phyloP scores from a whole-genome alignment of 2,329 filamentous ascomycete species.

The Chaetomium sp. region DNA sequence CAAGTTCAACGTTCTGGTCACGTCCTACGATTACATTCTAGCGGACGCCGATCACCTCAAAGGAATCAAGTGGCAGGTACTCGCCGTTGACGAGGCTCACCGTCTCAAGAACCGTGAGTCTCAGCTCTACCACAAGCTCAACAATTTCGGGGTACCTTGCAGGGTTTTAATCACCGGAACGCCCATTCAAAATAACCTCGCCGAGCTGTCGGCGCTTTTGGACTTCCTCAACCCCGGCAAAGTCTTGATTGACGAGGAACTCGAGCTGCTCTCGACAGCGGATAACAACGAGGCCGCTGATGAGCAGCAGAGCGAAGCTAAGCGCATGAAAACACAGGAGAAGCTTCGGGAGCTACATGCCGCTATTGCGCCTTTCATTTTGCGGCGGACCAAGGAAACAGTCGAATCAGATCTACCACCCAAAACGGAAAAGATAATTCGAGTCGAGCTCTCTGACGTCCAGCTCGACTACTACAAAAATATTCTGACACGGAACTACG shows the following conservation, averaged over 20 bases:
- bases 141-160: constrained; percentile 80
- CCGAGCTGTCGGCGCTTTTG: constrained; percentile 84
- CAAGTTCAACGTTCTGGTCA: constrained; percentile 96
- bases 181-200: constrained; percentile 93
- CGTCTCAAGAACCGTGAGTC: constrained; percentile 94
- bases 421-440: constrained; percentile 98
- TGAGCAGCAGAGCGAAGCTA: constrained; percentile 30
- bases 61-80: constrained; percentile 93
- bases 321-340: constrained; percentile 69
- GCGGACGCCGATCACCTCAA: constrained; percentile 77
- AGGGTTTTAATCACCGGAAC: constrained; percentile 93
- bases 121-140: constrained; percentile 78
- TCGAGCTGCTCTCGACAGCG: constrained; percentile 63
- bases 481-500: constrained; percentile 93
- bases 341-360: constrained; percentile 82
- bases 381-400: constrained; percentile 93
- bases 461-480: constrained; percentile 99
- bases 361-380: constrained; percentile 86
- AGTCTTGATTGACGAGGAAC: constrained; percentile 82
- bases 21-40: constrained; percentile 94
- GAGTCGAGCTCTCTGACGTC: constrained; percentile 91
- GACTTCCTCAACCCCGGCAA: constrained; percentile 97
- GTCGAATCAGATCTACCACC: constrained; percentile 94
- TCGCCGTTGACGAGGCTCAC: constrained; percentile 94
- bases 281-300: constrained; percentile 27